Conservation (phyloP, 1,139 yeast genomes). For the Barnettozyma hawaiiensis region DNA sequence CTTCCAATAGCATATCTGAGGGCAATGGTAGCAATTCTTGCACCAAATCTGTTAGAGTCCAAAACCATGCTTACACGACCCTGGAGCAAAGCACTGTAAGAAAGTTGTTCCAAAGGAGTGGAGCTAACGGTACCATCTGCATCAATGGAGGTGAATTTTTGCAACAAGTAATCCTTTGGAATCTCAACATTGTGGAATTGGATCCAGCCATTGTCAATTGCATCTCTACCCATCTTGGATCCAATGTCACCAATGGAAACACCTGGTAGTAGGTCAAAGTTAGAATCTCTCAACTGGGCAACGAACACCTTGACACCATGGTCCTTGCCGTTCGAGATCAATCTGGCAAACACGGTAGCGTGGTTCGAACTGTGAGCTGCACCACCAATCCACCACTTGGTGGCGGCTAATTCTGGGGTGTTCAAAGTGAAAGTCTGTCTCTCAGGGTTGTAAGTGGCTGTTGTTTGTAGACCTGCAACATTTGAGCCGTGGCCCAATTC, state of each 20-base stretch:
- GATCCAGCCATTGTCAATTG: conserved; percentile 91
- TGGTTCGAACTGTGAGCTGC: conserved; percentile 94
- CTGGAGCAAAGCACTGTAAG: conserved; percentile 77
- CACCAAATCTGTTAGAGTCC: conserved; percentile 75
- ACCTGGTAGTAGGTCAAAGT: conserved; percentile 71
- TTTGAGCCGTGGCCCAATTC: conserved; percentile 93
- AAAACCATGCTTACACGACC: conserved; percentile 87
- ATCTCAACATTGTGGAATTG: conserved; percentile 76
- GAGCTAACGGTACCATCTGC: conserved; percentile 54
- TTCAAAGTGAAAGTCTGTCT: conserved; percentile 67
- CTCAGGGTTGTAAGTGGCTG: conserved; percentile 68
- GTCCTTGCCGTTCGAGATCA: conserved; percentile 75
- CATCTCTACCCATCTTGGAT: conserved; percentile 79
- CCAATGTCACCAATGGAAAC: conserved; percentile 87
- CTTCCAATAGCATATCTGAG: conserved; percentile 86
- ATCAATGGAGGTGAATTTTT: conserved; percentile 70
- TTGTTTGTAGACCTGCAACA: conserved; percentile 89
- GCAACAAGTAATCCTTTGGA: conserved; percentile 77
- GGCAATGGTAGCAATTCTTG: conserved; percentile 76
- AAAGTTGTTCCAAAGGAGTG: conserved; percentile 71
- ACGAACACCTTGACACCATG: conserved; percentile 89
- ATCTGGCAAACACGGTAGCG: conserved; percentile 73
- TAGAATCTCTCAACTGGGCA: conserved; percentile 76
- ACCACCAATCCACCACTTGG: conserved; percentile 99
- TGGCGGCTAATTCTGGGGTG: conserved; percentile 87